Conservation (phyloP, 352 stramenopile genomes). For the Phytopythium cucurbitacearum region DNA sequence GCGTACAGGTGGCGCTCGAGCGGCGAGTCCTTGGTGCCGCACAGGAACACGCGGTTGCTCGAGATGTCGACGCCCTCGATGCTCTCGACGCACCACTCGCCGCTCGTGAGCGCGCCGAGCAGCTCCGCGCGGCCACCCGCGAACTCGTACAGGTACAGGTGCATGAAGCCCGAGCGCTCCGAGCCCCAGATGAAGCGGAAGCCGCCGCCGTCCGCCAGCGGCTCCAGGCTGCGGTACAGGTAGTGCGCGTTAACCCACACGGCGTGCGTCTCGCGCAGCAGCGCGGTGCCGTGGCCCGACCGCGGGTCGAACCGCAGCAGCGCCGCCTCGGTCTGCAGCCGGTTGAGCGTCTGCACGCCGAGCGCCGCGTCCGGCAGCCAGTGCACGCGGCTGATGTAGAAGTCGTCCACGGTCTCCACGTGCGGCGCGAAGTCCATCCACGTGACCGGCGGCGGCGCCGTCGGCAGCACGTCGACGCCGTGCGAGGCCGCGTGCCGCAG, state of each 20-base stretch:
- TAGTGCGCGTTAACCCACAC: conserved; percentile 96
- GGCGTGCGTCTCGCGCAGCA: conserved; percentile 88
- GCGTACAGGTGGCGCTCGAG: conserved; percentile 92
- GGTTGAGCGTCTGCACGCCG: conserved; percentile 87
- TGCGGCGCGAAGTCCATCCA: conserved; percentile 71
- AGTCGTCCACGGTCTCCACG: conserved; percentile 46
- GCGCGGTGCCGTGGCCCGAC: conserved; percentile 52
- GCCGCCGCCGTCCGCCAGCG: conserved; percentile 54
- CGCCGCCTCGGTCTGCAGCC: conserved; percentile 64
- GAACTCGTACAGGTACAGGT: conserved; percentile 96
- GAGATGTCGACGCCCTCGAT: conserved; percentile 79
- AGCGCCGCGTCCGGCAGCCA: conserved; percentile 93
- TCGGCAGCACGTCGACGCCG: conserved; percentile 14
- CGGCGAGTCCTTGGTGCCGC: conserved; percentile 79
- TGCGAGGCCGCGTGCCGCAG: conserved; percentile 16
- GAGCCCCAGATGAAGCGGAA: conserved; percentile 96
- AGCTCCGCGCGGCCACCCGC: conserved; percentile 21
- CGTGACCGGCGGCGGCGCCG: conserved; percentile 32
- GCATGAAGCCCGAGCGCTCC: conserved; percentile 92
- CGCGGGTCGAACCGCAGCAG: conserved; percentile 80
- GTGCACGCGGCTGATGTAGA: conserved; percentile 92
- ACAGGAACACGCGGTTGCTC: conserved; percentile 86
- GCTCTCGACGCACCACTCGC: conserved; percentile 74
- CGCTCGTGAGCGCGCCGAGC: conserved; percentile 59
- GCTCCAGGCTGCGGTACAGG: conserved; percentile 87